Conservation (phyloP, 306 rosid species). For the Comarum palustre region DNA sequence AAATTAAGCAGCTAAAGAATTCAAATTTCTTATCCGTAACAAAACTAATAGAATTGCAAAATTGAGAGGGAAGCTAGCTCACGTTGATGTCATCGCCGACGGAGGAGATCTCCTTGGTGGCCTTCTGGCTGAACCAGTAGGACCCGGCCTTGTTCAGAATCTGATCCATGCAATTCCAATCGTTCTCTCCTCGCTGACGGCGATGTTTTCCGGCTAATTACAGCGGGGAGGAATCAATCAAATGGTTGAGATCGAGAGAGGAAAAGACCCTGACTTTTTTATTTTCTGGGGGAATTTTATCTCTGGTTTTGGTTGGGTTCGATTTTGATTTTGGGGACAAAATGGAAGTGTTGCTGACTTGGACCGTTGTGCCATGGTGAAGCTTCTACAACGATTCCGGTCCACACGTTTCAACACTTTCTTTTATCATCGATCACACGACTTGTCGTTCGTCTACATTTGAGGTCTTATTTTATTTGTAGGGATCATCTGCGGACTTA, state of each 20-base stretch:
- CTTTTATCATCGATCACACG: background rate
- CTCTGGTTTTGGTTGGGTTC: background rate
- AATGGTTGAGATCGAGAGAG: background rate
- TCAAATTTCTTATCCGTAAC: background rate
- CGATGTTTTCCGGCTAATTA: background rate
- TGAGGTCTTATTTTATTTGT: too few relatives aligned
- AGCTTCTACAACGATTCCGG: background rate
- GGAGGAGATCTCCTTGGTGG: constrained; percentile 65
- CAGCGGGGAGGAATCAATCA: background rate
- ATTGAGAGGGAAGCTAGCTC: constrained; percentile 7
- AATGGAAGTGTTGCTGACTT: background rate
- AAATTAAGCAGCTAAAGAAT: background rate
- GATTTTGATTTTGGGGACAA: background rate
- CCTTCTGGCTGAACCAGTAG: constrained; percentile 80
- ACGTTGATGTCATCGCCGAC: constrained; percentile 79
- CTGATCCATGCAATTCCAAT: constrained; percentile 57
- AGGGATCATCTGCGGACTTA: too few relatives aligned
- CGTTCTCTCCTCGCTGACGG: background rate
- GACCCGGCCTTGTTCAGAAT: constrained; percentile 78
- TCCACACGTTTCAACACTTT: background rate
- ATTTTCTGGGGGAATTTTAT: background rate
- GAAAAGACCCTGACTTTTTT: background rate
- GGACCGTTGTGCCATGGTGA: constrained; percentile 8
- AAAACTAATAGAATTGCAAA: background rate
- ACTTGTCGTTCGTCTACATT: background rate